These are phyloP conservation scores for Ganoderma lingzhi DNA, from an alignment of 1,284 basidiomycete genomes.

Conservation along the genomic window DNA sequence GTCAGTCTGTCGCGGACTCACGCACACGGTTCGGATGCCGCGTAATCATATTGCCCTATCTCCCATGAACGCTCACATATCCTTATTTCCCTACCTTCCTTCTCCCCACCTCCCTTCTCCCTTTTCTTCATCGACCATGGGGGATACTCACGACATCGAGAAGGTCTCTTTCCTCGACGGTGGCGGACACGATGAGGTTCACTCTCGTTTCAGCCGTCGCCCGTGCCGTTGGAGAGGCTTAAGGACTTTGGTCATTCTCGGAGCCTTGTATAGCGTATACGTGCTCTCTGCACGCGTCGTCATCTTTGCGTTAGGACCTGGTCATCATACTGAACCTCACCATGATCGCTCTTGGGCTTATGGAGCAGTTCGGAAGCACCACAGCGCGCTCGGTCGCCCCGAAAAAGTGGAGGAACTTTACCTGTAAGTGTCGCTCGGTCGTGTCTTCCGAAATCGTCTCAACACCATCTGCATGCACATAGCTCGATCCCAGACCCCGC, in stretches of 20 bases:
- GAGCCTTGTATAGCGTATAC: constrained; percentile 15
- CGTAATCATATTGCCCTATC: constrained; percentile 2
- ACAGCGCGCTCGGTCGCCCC: not conserved
- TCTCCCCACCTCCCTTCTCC: not conserved
- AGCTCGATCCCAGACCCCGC: constrained; percentile 66
- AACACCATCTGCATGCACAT: not conserved
- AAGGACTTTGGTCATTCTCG: constrained; percentile 13
- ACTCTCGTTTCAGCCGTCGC: not conserved
- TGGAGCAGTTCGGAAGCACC: constrained; percentile 8
- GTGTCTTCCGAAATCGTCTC: not conserved
- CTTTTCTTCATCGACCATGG: constrained; percentile 7
- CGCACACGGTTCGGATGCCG: not conserved
- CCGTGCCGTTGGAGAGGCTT: not conserved
- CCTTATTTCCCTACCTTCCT: not conserved
- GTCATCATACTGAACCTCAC: not conserved
- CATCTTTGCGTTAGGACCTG: not conserved
- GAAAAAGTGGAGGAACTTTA: constrained; percentile 35
- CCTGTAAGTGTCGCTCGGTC: constrained; percentile 34
- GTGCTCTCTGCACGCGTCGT: not conserved
- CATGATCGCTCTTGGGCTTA: constrained; percentile 23
- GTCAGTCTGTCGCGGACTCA: not conserved
- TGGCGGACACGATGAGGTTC: constrained; percentile 1
- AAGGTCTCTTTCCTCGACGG: constrained; percentile 14
- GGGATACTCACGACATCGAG: constrained; percentile 16
- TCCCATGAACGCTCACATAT: not conserved